Evolutionary conservation across 2,329 filamentous ascomycete species (phyloP).

Genomic region (Eutypella sp.): DNA sequence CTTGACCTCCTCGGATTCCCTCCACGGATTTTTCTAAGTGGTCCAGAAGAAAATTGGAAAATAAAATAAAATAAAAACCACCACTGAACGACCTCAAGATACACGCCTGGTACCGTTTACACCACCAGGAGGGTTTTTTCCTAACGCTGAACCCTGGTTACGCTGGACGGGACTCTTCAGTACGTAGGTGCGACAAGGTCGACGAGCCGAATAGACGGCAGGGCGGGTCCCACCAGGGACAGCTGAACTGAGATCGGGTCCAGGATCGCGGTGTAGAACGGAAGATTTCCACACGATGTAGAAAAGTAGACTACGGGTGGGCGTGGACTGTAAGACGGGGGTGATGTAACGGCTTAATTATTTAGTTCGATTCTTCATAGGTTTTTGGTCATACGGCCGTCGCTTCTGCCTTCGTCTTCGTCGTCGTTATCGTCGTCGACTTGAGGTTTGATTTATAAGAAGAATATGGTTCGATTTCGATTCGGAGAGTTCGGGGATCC

Average conservation of each 20-base stretch:
- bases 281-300: background rate
- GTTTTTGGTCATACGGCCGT: too few relatives aligned
- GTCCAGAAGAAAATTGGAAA: too few relatives aligned
- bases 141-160: background rate
- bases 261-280: background rate
- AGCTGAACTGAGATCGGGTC: background rate
- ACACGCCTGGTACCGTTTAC: background rate
- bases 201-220: background rate
- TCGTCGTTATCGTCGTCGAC: background rate
- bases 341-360: too few relatives aligned
- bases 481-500: too few relatives aligned
- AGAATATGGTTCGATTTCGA: background rate
- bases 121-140: background rate
- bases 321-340: too few relatives aligned
- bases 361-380: too few relatives aligned
- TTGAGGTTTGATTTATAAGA: background rate
- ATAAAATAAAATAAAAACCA: too few relatives aligned
- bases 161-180: background rate
- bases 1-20: background rate
- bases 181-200: too few relatives aligned
- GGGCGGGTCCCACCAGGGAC: constrained; percentile 1
- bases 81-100: background rate
- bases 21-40: too few relatives aligned
- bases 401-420: too few relatives aligned
- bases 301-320: too few relatives aligned